Evolutionary conservation across 768 basidiomycete species (phyloP).

Genomic region (Sporobolomyces roseus): DNA sequence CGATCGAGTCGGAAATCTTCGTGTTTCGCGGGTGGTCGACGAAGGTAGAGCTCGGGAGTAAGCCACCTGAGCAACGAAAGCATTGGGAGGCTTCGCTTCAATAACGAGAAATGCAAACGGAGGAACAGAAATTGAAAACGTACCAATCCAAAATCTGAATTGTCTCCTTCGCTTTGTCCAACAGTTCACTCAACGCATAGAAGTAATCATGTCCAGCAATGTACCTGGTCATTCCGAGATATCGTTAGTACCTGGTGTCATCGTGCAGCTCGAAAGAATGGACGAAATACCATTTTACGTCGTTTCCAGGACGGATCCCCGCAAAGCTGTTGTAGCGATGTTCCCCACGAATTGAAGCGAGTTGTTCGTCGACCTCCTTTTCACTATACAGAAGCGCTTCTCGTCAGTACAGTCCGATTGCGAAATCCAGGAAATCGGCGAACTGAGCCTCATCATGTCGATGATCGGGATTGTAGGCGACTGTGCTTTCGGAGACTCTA

Average conservation of each 20-base stretch:
- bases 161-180: constrained; percentile 57
- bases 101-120: too few relatives aligned
- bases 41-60: constrained; percentile 87
- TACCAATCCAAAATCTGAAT: constrained; percentile 83
- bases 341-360: constrained; percentile 66
- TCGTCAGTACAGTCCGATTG: neutral
- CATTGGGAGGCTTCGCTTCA: too few relatives aligned
- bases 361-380: constrained; percentile 38
- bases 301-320: constrained; percentile 62
- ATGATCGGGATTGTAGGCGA: constrained; percentile 37
- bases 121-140: too few relatives aligned
- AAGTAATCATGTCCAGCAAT: constrained; percentile 84
- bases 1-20: constrained; percentile 86
- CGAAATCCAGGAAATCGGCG: neutral
- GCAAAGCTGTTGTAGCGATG: constrained; percentile 90
- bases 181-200: constrained; percentile 76
- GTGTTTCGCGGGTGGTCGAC: constrained; percentile 79
- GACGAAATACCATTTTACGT: constrained; percentile 69
- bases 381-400: neutral
- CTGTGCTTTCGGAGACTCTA: neutral
- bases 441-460: constrained; percentile 64
- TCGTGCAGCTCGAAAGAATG: too few relatives aligned
- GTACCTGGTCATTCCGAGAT: too few relatives aligned
- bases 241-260: too few relatives aligned
- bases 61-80: too few relatives aligned